Evolutionary conservation across 1,139 yeast genomes (phyloP).

Genomic region (Pichia terricola): DNA sequence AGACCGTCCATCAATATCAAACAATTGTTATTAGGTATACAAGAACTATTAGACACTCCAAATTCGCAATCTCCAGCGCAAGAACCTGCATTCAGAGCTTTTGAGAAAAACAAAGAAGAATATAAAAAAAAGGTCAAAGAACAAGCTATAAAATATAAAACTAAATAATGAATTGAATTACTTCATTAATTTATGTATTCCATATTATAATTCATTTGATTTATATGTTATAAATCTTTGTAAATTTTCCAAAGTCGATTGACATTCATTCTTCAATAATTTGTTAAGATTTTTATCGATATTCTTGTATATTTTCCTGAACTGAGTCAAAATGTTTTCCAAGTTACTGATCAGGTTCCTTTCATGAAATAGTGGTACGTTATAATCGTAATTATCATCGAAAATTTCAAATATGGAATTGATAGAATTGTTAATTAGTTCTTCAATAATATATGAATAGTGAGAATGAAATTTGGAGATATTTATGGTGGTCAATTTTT

Average conservation of each 20-base stretch:
- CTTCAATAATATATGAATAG: constrained; percentile 20
- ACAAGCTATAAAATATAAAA: constrained; percentile 61
- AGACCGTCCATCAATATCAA: constrained; percentile 91
- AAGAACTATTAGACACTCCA: constrained; percentile 81
- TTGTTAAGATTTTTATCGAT: constrained; percentile 60
- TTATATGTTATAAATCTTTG: constrained; percentile 76
- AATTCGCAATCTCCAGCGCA: constrained; percentile 97
- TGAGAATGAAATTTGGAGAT: constrained; percentile 17
- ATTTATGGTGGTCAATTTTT: constrained; percentile 6
- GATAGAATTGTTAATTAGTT: constrained; percentile 46
- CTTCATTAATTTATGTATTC: not conserved
- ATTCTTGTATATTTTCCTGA: constrained; percentile 44
- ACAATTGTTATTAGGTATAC: constrained; percentile 85
- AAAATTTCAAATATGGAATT: constrained; percentile 69
- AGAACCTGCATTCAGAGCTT: constrained; percentile 91
- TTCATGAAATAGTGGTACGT: constrained; percentile 54
- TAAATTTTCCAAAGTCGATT: constrained; percentile 59
- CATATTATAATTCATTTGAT: constrained; percentile 24
- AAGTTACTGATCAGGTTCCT: constrained; percentile 41
- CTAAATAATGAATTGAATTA: not conserved
- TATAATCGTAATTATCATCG: constrained; percentile 70
- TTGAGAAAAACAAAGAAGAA: constrained; percentile 50
- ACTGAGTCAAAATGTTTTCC: constrained; percentile 34
- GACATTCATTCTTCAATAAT: constrained; percentile 53
- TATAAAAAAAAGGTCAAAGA: constrained; percentile 73